These are phyloP conservation scores for Lophiostoma macrostomum DNA, from an alignment of 495 filamentous ascomycete species.

Conservation along the genomic window DNA sequence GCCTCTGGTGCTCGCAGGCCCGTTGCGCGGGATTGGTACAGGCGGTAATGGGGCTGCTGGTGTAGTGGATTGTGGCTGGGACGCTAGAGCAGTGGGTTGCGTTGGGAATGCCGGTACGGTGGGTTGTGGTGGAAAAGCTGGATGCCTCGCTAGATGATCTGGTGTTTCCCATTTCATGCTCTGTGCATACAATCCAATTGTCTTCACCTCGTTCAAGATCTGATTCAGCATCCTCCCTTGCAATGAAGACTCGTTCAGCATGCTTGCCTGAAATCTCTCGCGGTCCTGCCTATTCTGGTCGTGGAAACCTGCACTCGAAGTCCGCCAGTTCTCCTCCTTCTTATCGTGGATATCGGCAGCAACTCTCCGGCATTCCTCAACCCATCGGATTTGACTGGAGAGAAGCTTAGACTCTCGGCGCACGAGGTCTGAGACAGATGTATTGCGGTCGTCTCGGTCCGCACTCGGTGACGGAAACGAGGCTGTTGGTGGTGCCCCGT, in stretches of 20 bases:
- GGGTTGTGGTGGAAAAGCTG: constrained; percentile 3
- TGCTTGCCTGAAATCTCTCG: constrained; percentile 34
- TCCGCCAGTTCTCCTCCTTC: constrained; percentile 40
- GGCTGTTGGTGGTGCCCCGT: neutral
- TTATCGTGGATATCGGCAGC: constrained; percentile 31
- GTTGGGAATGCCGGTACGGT: constrained; percentile 10
- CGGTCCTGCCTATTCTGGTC: constrained; percentile 33
- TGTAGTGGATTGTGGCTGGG: neutral
- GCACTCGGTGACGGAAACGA: constrained; percentile 14
- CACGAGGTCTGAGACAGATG: constrained; percentile 10
- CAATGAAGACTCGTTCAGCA: constrained; percentile 29
- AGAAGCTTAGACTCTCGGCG: constrained; percentile 29
- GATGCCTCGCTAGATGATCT: constrained; percentile 4
- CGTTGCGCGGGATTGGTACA: no score
- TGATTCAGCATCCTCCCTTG: constrained; percentile 27
- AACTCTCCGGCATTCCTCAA: constrained; percentile 38
- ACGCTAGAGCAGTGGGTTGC: constrained; percentile 5
- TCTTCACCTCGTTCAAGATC: constrained; percentile 28
- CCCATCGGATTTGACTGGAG: constrained; percentile 38
- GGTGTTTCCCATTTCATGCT: constrained; percentile 34
- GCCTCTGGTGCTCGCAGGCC: neutral
- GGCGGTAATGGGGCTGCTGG: no score
- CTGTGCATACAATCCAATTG: constrained; percentile 6
- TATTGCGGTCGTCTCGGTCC: constrained; percentile 1
- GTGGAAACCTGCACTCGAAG: constrained; percentile 37